Evolutionary conservation across 2,329 filamentous ascomycete species (phyloP).

Genomic region (Dryadomyces sulphureus): DNA sequence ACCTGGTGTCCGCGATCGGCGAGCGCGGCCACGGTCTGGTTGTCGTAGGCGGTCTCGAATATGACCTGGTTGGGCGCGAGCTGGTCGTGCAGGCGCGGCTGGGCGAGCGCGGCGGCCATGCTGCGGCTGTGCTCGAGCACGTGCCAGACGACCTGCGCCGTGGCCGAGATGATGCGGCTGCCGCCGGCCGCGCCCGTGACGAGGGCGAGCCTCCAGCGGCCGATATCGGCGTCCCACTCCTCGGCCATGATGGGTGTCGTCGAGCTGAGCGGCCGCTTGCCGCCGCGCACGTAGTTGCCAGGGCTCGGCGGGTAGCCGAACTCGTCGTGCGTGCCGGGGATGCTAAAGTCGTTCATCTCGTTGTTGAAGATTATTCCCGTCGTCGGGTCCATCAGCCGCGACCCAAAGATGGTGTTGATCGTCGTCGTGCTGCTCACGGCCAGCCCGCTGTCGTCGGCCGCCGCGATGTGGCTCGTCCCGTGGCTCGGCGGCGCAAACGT

Average conservation of each 20-base stretch:
- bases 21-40: constrained; percentile 53
- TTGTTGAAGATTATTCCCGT: constrained; percentile 71
- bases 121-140: constrained; percentile 54
- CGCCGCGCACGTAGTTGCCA: constrained; percentile 66
- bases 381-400: constrained; percentile 60
- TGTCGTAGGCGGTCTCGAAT: constrained; percentile 63
- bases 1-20: constrained; percentile 56
- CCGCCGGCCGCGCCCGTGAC: constrained; percentile 69
- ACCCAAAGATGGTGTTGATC: constrained; percentile 76
- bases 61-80: constrained; percentile 51
- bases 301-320: constrained; percentile 75
- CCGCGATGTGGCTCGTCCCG: constrained; percentile 60
- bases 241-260: constrained; percentile 74
- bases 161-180: constrained; percentile 70
- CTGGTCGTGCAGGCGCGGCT: constrained; percentile 71
- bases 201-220: constrained; percentile 39
- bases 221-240: constrained; percentile 39
- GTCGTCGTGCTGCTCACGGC: constrained; percentile 75
- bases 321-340: constrained; percentile 60
- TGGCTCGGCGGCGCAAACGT: constrained; percentile 21
- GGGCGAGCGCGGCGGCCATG: constrained; percentile 45
- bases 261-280: constrained; percentile 72
- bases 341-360: constrained; percentile 71
- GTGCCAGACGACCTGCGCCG: constrained; percentile 62
- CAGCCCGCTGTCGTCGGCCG: constrained; percentile 58